Base-by-base conservation (phyloP, 306 rosid species). In the Gynostemma pentaphyllum region DNA sequence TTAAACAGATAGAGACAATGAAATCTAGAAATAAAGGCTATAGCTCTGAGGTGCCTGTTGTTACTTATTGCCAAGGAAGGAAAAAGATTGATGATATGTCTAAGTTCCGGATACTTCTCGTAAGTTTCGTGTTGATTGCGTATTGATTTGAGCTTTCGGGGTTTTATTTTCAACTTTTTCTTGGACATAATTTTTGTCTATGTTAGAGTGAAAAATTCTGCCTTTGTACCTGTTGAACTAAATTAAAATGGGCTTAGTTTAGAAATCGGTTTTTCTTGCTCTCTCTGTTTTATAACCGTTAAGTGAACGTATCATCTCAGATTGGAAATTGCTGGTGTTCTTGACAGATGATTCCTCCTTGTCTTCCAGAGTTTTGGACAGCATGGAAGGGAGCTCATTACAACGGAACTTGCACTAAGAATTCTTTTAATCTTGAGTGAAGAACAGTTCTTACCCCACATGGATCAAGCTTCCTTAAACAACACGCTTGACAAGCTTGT, bases 281-380 rank as follows among this genome's bases (percentile, higher is more conserved):
- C 39, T 32, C 29, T 36, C 6, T 23, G 10, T 6, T 53, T n/a
- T 57, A 62, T 59, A 71, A 40, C 66, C 70, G 61, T 70, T 80
- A 76, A 85, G 86, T 60, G 80, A 70, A 67, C 79, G 80, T 83
- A 67, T 74, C 69, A 64, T 87, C 97, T 82, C 94, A 83, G 84
- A 79, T 81, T 84, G 82, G 87, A 82, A 82, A 86, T 84, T 80
- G 76, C 86, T 89, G 88, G 77, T 86, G 77, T 94, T 86, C 85
- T 86, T 92, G 99, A 94, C 99, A 94, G 99, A 94, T 86, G 88
- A 86, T 94, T 94, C 95, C 94, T 94, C 97, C 94, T 94, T 94
- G 97, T 94, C 88, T 94, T 89, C 97, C 99, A 94, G 99, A 94
- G 99, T 94, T 94, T 94, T 78, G 99, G 99, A 73, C 99, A 94